Conservation (phyloP, 2,329 filamentous ascomycete genomes). For the Lasiodiplodia sp. region DNA sequence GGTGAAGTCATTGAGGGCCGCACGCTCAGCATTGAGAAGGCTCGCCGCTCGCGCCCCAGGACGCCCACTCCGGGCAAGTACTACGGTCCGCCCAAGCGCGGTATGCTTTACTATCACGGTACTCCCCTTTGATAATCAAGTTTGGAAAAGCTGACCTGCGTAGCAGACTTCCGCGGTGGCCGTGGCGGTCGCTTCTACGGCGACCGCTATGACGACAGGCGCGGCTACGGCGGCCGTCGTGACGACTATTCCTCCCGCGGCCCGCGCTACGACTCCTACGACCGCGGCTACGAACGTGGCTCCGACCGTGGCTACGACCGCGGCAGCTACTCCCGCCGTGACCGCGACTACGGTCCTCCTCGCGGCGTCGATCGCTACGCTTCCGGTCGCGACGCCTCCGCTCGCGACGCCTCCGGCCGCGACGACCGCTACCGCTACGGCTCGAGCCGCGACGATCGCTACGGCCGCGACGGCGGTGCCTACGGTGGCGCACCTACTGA, state of each 20-base stretch:
- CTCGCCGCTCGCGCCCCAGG: slow-evolving; percentile 89
- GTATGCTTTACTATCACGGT: slow-evolving; percentile 60
- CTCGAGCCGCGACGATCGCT: slow-evolving; percentile 54
- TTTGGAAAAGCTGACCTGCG: slow-evolving; percentile 25
- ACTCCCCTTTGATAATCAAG: background rate
- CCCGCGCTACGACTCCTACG: slow-evolving; percentile 45
- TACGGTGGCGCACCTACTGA: slow-evolving; percentile 45
- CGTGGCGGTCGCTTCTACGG: slow-evolving; percentile 54
- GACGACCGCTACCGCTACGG: slow-evolving; percentile 58
- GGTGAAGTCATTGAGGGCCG: slow-evolving; percentile 95
- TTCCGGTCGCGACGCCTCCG: slow-evolving; percentile 3
- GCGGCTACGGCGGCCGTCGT: slow-evolving; percentile 49
- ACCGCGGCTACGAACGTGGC: slow-evolving; percentile 44
- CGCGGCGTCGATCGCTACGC: slow-evolving; percentile 49
- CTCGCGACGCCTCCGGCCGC: slow-evolving; percentile 35
- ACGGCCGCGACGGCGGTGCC: slow-evolving; percentile 55
- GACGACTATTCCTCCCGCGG: slow-evolving; percentile 58
- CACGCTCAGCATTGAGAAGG: slow-evolving; percentile 98
- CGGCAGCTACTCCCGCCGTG: slow-evolving; percentile 48
- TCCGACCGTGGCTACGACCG: slow-evolving; percentile 48
- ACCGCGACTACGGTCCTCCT: slow-evolving; percentile 48
- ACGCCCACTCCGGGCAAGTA: slow-evolving; percentile 99
- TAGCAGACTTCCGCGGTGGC: slow-evolving; percentile 55
- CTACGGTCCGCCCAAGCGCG: slow-evolving; percentile 97
- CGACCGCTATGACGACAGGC: slow-evolving; percentile 54